phyloP scores from a whole-genome alignment of 2,329 filamentous ascomycete species.

The Cladosporium sp. region DNA sequence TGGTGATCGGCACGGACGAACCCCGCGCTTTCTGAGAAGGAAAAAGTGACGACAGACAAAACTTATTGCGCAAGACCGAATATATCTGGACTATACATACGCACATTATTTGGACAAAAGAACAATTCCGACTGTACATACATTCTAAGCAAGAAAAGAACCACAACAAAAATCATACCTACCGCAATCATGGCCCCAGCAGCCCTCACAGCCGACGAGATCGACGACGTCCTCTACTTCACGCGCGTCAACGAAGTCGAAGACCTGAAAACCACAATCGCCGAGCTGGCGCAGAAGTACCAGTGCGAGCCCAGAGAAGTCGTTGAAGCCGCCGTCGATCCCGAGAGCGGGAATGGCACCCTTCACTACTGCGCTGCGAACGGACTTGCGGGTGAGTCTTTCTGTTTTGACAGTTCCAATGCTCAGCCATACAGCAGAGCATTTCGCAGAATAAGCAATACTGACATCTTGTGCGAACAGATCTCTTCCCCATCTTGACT shows the following conservation, averaged over 20 bases:
- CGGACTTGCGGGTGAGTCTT: slow-evolving; percentile 65
- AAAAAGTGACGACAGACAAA: background rate
- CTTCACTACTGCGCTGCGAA: slow-evolving; percentile 94
- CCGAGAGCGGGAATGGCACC: slow-evolving; percentile 69
- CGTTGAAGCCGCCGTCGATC: slow-evolving; percentile 66
- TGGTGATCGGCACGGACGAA: background rate
- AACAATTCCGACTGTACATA: too few species aligned
- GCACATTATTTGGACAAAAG: background rate
- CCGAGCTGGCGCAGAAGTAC: slow-evolving; percentile 59
- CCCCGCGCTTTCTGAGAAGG: background rate
- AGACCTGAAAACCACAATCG: slow-evolving; percentile 60
- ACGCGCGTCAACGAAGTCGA: slow-evolving; percentile 71
- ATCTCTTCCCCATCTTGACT: slow-evolving; percentile 19
- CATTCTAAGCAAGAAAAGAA: too few species aligned
- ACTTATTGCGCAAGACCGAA: background rate
- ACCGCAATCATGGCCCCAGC: slow-evolving; percentile 10
- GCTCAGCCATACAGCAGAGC: background rate
- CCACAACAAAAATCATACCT: background rate
- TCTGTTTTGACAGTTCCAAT: too few species aligned
- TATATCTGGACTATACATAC: background rate
- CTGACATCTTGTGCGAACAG: slow-evolving; percentile 6
- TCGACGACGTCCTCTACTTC: slow-evolving; percentile 89
- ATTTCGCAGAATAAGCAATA: background rate
- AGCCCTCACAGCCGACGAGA: slow-evolving; percentile 67
- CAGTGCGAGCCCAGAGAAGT: slow-evolving; percentile 58